Evolutionary conservation across 176 grass and related monocot species (phyloP).

Genomic region (Oryza rufipogon): DNA sequence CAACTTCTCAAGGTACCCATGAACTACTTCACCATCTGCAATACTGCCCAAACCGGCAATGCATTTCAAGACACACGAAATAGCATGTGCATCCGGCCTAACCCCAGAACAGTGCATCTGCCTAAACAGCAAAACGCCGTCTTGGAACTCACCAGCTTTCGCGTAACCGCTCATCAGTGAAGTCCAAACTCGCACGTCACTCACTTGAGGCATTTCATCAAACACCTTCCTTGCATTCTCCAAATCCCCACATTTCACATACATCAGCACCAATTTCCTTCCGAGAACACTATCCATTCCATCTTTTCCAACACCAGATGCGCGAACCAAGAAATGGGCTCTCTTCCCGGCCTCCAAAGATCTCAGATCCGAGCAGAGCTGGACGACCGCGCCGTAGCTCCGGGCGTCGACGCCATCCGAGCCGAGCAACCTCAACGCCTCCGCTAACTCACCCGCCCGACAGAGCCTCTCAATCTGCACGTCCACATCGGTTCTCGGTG

Average conservation of each 20-base stretch:
- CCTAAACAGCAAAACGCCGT: conserved; percentile 64
- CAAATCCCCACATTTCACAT: conserved; percentile 70
- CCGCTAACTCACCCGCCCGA: conserved; percentile 38
- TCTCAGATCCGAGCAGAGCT: conserved; percentile 66
- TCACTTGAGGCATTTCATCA: conserved; percentile 52
- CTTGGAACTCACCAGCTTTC: conserved; percentile 44
- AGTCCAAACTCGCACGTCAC: conserved; percentile 62
- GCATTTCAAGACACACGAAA: conserved; percentile 76
- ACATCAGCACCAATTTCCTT: conserved; percentile 71
- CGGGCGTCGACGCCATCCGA: conserved; percentile 34
- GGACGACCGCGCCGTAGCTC: conserved; percentile 61
- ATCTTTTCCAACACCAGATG: conserved; percentile 24
- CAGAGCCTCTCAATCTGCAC: conserved; percentile 51
- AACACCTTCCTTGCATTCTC: conserved; percentile 56
- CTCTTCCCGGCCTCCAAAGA: conserved; percentile 65
- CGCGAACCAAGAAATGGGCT: conserved; percentile 52
- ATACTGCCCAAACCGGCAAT: conserved; percentile 47
- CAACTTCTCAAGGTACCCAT: conserved; percentile 70
- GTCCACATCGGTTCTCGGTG: conserved; percentile 36
- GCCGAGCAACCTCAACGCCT: conserved; percentile 54
- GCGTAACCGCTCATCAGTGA: conserved; percentile 63
- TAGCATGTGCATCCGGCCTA: conserved; percentile 50
- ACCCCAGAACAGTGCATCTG: conserved; percentile 59
- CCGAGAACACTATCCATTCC: conserved; percentile 46
- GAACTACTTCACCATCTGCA: conserved; percentile 53